Evolutionary conservation across 768 basidiomycete species (phyloP), one percentile per base, ranked within the genome.

Genomic region (Boletus sp.): DNA sequence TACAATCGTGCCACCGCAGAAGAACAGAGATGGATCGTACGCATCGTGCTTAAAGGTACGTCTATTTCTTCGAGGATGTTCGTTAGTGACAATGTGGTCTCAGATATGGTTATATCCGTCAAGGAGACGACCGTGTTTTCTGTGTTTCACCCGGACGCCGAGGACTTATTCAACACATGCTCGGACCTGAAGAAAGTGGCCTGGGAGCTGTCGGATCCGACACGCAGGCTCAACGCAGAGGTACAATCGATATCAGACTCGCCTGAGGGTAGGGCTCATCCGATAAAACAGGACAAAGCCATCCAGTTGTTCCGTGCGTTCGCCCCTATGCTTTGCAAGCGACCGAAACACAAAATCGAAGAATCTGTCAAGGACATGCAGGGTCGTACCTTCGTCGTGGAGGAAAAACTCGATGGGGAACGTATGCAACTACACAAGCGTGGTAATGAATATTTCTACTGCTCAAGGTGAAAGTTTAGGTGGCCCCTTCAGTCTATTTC

Each of bases 381-480:
- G 19, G 83, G 83, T 9, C 69, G 76, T 7, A 81, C 84, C 40
- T 99, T 99, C 65, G 74, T 93, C 57, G 88, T 99, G 35, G 97
- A 99, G 68, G 97, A 99, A 74, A 99, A 98, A 68, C 79, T 98
- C 2, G 97, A 99, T 62, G 97, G 97, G 2, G 97, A 99, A 69
- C 77, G 97, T 33, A 93, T 99, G 73, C 97, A 98, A 68, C 60
- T 99, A 52, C 97, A 99, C 65, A 98, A 91, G 70, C 79, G 89
- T 45, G 93, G 92, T 0, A 88, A 90, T 55, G 85, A 92, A 66
- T 98, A 90, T 66, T 90, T 87, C 60, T 98, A 96, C 63, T 95
- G 88, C 67, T 98, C 97, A 19, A 81, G 95, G 87, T 90, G 60
- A 64, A 73, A 1, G 1, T 15, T 13, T 39, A 19, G 5, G 7